A percentile compares a stretch with the other conserved stretches of the same genome.
Evolutionary conservation across 2,329 filamentous ascomycete species (phyloP).

Genomic region (Chrysoporthe puriensis): DNA sequence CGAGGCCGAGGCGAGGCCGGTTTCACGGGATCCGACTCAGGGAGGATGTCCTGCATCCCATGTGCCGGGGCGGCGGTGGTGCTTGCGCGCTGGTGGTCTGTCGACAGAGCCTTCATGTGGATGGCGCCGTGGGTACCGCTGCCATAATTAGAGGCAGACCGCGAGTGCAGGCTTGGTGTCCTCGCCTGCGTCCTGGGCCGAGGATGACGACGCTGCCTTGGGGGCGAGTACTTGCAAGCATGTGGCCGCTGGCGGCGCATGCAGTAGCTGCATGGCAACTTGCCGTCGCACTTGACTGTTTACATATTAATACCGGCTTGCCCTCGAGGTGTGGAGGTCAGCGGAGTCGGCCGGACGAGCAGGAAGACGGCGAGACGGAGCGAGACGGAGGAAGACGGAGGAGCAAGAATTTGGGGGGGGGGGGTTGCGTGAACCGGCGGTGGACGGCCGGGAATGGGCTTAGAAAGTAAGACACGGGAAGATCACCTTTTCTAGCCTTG

Average conservation of each 20-base stretch:
- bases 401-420: background rate
- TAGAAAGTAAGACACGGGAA: background rate
- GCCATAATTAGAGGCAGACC: conserved; percentile 19
- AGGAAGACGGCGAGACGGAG: background rate
- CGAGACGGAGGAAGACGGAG: background rate
- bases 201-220: conserved; percentile 41
- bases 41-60: background rate
- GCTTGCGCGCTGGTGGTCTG: conserved; percentile 15
- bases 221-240: conserved; percentile 53
- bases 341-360: background rate
- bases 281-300: conserved; percentile 55
- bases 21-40: background rate
- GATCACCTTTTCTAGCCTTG: conserved; percentile 52
- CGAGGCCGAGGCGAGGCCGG: background rate
- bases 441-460: no score
- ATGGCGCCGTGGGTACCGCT: conserved; percentile 9
- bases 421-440: conserved; percentile 29
- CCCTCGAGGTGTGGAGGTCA: background rate
- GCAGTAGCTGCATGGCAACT: conserved; percentile 57
- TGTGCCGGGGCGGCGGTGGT: conserved; percentile 18
- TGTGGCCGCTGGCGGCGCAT: conserved; percentile 46
- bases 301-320: background rate
- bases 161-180: conserved; percentile 29
- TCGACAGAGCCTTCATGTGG: conserved; percentile 13
- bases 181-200: conserved; percentile 31